Percentiles rank a stretch among this genome's conserved stretches.
Evolutionary conservation across 106 monocot genomes (phyloP).

Genomic region (Iris macrosiphon): DNA sequence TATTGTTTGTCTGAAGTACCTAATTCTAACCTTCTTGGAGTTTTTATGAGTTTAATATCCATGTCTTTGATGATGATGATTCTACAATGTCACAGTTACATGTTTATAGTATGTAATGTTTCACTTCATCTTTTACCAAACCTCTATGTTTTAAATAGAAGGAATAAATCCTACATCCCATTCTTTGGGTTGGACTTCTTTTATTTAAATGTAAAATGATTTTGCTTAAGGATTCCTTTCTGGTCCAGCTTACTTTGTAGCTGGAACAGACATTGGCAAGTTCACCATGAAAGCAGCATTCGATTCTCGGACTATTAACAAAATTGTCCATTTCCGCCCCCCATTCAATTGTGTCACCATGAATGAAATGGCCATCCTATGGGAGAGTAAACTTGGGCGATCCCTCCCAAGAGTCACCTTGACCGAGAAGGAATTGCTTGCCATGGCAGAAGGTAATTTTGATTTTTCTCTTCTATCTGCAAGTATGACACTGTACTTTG

Average conservation of each 20-base stretch:
- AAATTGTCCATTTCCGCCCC: conserved; percentile 33
- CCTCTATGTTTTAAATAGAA: too few species aligned
- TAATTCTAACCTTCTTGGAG: too few species aligned
- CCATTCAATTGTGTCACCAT: conserved; percentile 25
- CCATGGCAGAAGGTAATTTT: conserved; percentile 31
- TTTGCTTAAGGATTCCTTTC: too few species aligned
- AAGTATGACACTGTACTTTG: background rate
- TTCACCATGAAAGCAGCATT: conserved; percentile 28
- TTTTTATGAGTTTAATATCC: too few species aligned
- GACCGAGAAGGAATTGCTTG: conserved; percentile 22
- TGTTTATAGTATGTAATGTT: background rate
- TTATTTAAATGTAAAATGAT: too few species aligned
- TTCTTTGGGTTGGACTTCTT: too few species aligned
- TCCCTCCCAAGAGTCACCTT: conserved; percentile 22
- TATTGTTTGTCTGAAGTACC: too few species aligned
- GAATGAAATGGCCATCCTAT: conserved; percentile 43
- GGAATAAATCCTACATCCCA: too few species aligned
- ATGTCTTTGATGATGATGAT: too few species aligned
- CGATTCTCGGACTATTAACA: conserved; percentile 25
- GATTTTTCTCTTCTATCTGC: too few species aligned
- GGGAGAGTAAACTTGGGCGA: conserved; percentile 43
- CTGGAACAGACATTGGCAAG: conserved; percentile 39
- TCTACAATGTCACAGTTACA: conserved; percentile 29
- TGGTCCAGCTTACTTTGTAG: conserved; percentile 36
- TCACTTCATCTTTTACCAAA: background rate